Conservation (phyloP, 2,329 filamentous ascomycete genomes). For the Exophiala sideris region DNA sequence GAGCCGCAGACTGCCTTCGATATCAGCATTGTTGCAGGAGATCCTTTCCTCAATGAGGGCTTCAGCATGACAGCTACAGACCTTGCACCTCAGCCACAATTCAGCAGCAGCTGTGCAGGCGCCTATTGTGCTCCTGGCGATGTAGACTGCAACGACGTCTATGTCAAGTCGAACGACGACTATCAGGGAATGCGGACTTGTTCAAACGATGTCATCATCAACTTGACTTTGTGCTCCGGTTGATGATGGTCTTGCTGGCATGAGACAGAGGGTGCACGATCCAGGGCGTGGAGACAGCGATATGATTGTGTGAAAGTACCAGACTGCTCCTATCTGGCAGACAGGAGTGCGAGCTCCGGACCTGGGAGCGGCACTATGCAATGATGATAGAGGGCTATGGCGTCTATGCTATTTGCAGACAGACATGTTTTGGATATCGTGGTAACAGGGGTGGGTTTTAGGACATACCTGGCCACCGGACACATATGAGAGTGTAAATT, state of each 20-base stretch:
- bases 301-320: constrained; percentile 2
- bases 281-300: constrained; percentile 3
- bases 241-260: background rate
- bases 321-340: background rate
- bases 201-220: constrained; percentile 8
- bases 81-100: background rate
- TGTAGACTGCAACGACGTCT: constrained; percentile 7
- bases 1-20: constrained; percentile 40
- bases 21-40: constrained; percentile 41
- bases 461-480: no score
- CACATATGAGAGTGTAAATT: no score
- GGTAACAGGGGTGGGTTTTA: no score
- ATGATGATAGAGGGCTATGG: no score
- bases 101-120: constrained; percentile 1
- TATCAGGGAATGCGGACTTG: constrained; percentile 19
- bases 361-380: no score
- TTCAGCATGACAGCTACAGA: constrained; percentile 11
- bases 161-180: constrained; percentile 18
- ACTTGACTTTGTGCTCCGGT: constrained; percentile 11
- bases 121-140: constrained; percentile 12
- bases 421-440: no score
- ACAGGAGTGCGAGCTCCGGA: no score
- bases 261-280: background rate
- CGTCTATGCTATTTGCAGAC: no score
- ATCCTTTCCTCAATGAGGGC: constrained; percentile 34